Evolutionary conservation across 768 basidiomycete species (phyloP), one percentile per base, ranked within the genome.

Genomic region (Pisolithus tinctorius): DNA sequence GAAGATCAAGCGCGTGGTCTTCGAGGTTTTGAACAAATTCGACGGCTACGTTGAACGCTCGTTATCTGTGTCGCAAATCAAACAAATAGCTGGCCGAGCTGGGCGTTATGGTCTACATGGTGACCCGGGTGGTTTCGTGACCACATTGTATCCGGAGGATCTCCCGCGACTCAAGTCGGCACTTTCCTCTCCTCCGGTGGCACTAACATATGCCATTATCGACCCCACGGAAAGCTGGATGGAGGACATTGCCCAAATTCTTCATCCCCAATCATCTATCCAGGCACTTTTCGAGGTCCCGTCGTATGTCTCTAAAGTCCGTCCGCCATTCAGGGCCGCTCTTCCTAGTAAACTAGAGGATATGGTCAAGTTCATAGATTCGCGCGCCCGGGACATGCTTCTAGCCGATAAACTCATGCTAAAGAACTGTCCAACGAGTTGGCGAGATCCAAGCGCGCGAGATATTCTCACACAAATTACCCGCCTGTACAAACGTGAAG

Each of bases 81-180:
- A 96, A 65, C 95, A 97, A 65, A 96, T 98, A 44, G 93, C 88
- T 1, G 93, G 94, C 6, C 81, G 95, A 38, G 94, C 95, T 0
- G 95, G 94, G 11, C 86, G 95, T 2, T 98, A 80, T 64, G 89
- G 90, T 3, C 66, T 88, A 40, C 82, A 84, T 31, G 70, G 73
- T 37, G 59, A 58, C 50, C 64, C 76, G 1, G 79, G 76, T 6
- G 93, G 94, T 23, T 74, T 76, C 30, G 86, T 83, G 7, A 93
- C 93, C 0, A 87, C 92, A 0, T 63, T 95, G n/a, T 63, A 74
- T 40, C 63, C 70, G 2, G 62, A 69, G 1, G 89, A 93, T 63
- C 73, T 96, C 10, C 74, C 76, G 0, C 68, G 78, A 51, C 71
- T 98, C 9, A 64, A 66, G 23, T 57, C 71, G 4, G 80, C 86